phyloP scores from a whole-genome alignment of 2,329 filamentous ascomycete species.

The Neofusicoccum sp. region DNA sequence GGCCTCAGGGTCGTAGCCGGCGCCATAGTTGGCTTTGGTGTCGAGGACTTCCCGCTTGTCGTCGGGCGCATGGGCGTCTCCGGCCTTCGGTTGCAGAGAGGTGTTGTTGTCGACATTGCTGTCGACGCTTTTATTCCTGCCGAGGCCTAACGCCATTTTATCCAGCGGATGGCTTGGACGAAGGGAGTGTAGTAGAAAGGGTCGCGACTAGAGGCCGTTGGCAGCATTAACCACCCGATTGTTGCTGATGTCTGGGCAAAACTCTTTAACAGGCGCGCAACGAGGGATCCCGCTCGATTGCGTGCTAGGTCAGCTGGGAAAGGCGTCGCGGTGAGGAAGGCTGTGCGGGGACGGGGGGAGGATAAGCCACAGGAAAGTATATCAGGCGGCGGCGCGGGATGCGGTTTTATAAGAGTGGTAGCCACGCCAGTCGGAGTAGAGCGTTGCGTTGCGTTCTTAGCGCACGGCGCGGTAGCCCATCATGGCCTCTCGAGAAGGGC shows the following conservation, averaged over 20 bases:
- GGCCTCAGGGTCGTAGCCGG: constrained; percentile 27
- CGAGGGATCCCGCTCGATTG: constrained; percentile 20
- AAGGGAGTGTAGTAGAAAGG: constrained; percentile 41
- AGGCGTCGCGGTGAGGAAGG: not conserved
- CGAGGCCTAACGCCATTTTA: constrained; percentile 53
- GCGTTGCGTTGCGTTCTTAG: constrained; percentile 7
- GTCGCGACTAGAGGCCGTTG: constrained; percentile 30
- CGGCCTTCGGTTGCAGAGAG: too few species aligned
- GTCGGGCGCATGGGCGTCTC: constrained; percentile 14
- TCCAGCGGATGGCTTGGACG: constrained; percentile 45
- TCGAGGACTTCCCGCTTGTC: constrained; percentile 2
- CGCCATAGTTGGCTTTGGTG: not conserved
- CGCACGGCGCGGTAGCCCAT: not conserved
- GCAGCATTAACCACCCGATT: constrained; percentile 40
- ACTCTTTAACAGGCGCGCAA: constrained; percentile 6
- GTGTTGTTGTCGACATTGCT: constrained; percentile 15
- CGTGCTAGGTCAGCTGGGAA: constrained; percentile 7
- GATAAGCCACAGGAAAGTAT: not conserved
- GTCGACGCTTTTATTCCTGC: constrained; percentile 11
- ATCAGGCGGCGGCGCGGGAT: not conserved
- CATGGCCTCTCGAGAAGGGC: not conserved
- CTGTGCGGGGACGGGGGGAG: not conserved
- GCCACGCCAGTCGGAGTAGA: not conserved
- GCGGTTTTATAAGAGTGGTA: constrained; percentile 1
- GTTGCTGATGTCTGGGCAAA: not conserved